Percentiles rank a stretch among this genome's conserved stretches.
phyloP scores from a whole-genome alignment of 2,329 filamentous ascomycete species.

The Epichloe scottii region DNA sequence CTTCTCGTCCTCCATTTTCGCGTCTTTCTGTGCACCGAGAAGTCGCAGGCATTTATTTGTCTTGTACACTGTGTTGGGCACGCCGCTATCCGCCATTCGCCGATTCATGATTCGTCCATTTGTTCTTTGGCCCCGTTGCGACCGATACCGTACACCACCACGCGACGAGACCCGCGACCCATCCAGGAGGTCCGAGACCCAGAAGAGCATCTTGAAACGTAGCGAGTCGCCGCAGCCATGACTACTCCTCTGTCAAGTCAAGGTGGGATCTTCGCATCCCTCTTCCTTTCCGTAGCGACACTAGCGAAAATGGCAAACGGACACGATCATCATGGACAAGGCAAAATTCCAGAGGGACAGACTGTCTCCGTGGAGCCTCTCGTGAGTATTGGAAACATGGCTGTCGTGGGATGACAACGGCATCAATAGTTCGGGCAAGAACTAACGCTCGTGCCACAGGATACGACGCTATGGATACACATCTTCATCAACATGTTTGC shows the following conservation, averaged over 20 bases:
- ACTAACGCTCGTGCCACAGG: constrained; percentile 34
- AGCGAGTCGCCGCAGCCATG: constrained; percentile 10
- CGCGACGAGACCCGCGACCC: constrained; percentile 1
- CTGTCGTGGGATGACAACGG: neutral
- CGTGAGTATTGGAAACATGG: constrained; percentile 31
- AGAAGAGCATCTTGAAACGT: constrained; percentile 5
- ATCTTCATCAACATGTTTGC: constrained; percentile 78
- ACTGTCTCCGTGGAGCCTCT: constrained; percentile 61
- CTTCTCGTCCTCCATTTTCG: neutral
- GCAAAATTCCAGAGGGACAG: constrained; percentile 54
- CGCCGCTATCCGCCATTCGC: neutral
- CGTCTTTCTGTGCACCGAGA: neutral
- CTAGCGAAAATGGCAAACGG: constrained; percentile 16
- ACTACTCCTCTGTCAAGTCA: constrained; percentile 3
- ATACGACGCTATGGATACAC: constrained; percentile 83
- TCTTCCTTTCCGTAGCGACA: constrained; percentile 12
- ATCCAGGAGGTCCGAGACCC: constrained; percentile 1
- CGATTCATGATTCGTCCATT: neutral
- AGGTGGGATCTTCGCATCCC: constrained; percentile 9
- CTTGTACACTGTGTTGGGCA: constrained; percentile 6
- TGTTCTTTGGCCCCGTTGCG: neutral
- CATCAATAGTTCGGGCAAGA: neutral
- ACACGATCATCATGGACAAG: constrained; percentile 38
- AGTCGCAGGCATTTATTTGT: constrained; percentile 12
- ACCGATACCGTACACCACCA: neutral